Evolutionary conservation across 2,329 filamentous ascomycete genomes (phyloP).

Genomic region (Diaporthe vaccinii): DNA sequence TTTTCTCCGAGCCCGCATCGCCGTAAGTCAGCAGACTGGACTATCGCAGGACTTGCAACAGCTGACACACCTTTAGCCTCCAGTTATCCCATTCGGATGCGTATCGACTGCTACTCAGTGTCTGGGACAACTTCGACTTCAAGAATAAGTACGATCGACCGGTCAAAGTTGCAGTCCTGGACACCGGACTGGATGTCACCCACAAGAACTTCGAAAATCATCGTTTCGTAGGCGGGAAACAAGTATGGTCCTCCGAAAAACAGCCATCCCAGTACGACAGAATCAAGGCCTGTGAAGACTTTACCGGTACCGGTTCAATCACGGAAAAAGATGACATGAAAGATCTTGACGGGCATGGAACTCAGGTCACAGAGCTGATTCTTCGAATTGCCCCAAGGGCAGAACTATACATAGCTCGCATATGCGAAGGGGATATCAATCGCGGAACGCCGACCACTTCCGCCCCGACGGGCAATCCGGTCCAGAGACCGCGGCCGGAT

Average conservation of each 20-base stretch:
- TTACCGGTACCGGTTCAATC: background rate
- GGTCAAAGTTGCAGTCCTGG: background rate
- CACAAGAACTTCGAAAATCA: background rate
- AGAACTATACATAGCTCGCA: constrained; percentile 14
- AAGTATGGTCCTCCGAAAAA: background rate
- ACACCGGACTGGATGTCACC: background rate
- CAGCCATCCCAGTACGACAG: constrained; percentile 1
- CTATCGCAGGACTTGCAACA: no score
- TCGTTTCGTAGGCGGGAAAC: background rate
- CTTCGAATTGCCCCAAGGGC: background rate
- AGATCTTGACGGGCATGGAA: constrained; percentile 10
- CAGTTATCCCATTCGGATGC: background rate
- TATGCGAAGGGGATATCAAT: background rate
- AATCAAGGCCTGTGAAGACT: background rate
- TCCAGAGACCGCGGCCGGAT: background rate
- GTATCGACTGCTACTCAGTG: background rate
- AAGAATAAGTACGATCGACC: background rate
- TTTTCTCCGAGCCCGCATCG: background rate
- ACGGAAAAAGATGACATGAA: background rate
- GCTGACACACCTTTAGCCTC: background rate
- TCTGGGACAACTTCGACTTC: constrained; percentile 2
- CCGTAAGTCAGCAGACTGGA: background rate
- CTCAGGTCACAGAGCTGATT: background rate
- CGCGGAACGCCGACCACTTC: background rate
- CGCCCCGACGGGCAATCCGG: background rate